A percentile compares a stretch with the other conserved stretches of the same genome.
These are phyloP conservation scores for Ceratocystis huliohia DNA, from an alignment of 2,329 filamentous ascomycete genomes.

Conservation along the genomic window DNA sequence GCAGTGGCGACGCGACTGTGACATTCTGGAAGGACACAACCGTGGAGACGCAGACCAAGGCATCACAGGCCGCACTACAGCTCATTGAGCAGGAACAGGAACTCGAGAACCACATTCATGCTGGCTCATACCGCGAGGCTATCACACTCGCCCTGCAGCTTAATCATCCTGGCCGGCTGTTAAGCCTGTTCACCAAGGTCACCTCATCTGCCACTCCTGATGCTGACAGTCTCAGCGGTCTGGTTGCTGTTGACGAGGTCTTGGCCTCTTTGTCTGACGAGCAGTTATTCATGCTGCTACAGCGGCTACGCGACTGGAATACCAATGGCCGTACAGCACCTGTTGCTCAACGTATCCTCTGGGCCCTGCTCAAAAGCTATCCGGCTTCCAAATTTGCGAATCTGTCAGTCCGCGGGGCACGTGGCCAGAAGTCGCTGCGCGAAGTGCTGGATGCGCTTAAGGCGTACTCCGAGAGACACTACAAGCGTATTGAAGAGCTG, in stretches of 20 bases:
- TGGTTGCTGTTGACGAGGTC: constrained; percentile 67
- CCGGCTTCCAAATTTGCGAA: constrained; percentile 64
- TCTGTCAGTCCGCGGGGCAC: constrained; percentile 47
- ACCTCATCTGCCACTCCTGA: constrained; percentile 51
- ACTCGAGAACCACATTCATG: constrained; percentile 80
- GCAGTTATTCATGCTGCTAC: constrained; percentile 70
- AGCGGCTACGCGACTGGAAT: constrained; percentile 89
- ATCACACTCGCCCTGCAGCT: constrained; percentile 85
- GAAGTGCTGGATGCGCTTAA: constrained; percentile 78
- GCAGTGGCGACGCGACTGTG: constrained; percentile 80
- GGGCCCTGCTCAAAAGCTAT: constrained; percentile 67
- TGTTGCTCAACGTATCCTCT: constrained; percentile 75
- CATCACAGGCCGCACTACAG: constrained; percentile 59
- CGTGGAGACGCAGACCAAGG: constrained; percentile 59
- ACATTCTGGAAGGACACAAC: constrained; percentile 96
- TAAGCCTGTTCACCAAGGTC: constrained; percentile 72
- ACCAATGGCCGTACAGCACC: constrained; percentile 79
- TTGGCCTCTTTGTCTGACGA: constrained; percentile 66
- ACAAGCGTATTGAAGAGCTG: constrained; percentile 75
- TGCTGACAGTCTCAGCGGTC: constrained; percentile 48
- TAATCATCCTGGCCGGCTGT: constrained; percentile 80
- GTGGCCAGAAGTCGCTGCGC: constrained; percentile 54
- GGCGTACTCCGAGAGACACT: constrained; percentile 87
- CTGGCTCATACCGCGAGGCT: constrained; percentile 80
- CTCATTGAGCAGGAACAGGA: constrained; percentile 90